Conservation (phyloP, 2,329 filamentous ascomycete genomes). For the Exophiala viscosa region DNA sequence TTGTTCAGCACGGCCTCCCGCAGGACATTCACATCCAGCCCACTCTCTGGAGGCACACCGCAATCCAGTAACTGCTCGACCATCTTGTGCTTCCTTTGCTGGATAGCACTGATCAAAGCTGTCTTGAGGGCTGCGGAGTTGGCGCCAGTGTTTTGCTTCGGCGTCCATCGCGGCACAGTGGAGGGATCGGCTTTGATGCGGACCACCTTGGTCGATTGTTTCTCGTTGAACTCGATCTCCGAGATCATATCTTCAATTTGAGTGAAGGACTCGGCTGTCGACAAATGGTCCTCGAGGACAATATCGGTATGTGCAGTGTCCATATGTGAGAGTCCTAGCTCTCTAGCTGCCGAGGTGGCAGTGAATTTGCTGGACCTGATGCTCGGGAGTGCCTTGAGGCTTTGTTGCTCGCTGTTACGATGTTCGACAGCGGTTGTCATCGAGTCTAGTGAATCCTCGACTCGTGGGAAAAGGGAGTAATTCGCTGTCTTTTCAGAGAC, state of each 20-base stretch:
- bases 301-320: slow-evolving; percentile 3
- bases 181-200: slow-evolving; percentile 43
- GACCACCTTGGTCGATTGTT: slow-evolving; percentile 45
- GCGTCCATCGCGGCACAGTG: slow-evolving; percentile 51
- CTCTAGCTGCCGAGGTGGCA: slow-evolving; percentile 8
- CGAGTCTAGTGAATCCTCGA: slow-evolving; percentile 1
- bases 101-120: slow-evolving; percentile 53
- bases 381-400: slow-evolving; percentile 19
- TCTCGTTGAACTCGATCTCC: slow-evolving; percentile 39
- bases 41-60: slow-evolving; percentile 52
- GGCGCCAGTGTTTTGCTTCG: slow-evolving; percentile 42
- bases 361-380: slow-evolving; percentile 24
- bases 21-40: slow-evolving; percentile 43
- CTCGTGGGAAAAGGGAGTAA: slow-evolving; percentile 23
- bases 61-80: slow-evolving; percentile 57
- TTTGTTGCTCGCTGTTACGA: slow-evolving; percentile 8
- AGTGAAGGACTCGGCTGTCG: slow-evolving; percentile 28
- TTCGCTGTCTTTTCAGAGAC: slow-evolving; percentile 27
- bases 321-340: slow-evolving; percentile 2
- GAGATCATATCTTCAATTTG: slow-evolving; percentile 37
- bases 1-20: slow-evolving; percentile 52
- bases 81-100: slow-evolving; percentile 55
- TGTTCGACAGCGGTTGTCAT: neutral
- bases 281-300: slow-evolving; percentile 13
- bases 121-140: slow-evolving; percentile 46